Base-by-base conservation (phyloP, 129 eudicot species). In the Erigeron canadensis region DNA sequence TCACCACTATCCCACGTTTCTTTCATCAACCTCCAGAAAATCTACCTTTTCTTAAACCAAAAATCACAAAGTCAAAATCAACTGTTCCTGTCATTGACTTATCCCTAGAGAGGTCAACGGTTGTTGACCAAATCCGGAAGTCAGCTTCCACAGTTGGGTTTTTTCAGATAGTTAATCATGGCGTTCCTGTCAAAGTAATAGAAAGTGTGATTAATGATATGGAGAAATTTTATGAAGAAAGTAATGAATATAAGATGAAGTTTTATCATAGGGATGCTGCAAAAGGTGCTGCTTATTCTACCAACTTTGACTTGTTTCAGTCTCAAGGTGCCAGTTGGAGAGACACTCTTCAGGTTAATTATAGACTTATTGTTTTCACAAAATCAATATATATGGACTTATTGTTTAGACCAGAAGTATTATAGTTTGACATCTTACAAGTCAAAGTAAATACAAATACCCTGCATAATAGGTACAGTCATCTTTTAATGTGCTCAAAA, bases 261-360 rank as follows among this genome's bases (percentile, higher is more conserved):
- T 81, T 63, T 21, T 86, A 86, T 51, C 78, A 63, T 37, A 16
- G 91, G 48, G 88, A 81, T 3, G 22, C 21, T 12, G 63, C 74
- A 8, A 77, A 53, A 13, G 84, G 88, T 2, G 84, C 81, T 0
- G 77, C 84, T 3, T 86, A 59, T 60, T 81, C 84, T 8, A 83
- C 85, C 23, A 82, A 83, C 57, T 80, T 82, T 50, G 87, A 86
- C 41, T 71, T 86, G 70, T 80, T 69, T 69, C 74, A 70, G 19
- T 86, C 85, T 0, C 80, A 86, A 41, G 90, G 83, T 39, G 90
- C 90, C 7, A 80, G 83, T 63, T 86, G 87, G 90, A 70, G 87
- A n/a, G 90, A 86, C 65, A 77, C 90, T 0, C 61, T 86, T 45
- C 85, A 77, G 74, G 74, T 80, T n/a, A n/a, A n/a, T n/a, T n/a